Evolutionary conservation across 441 rosid genomes (phyloP).

Genomic region (Arabidopsis hybrid): DNA sequence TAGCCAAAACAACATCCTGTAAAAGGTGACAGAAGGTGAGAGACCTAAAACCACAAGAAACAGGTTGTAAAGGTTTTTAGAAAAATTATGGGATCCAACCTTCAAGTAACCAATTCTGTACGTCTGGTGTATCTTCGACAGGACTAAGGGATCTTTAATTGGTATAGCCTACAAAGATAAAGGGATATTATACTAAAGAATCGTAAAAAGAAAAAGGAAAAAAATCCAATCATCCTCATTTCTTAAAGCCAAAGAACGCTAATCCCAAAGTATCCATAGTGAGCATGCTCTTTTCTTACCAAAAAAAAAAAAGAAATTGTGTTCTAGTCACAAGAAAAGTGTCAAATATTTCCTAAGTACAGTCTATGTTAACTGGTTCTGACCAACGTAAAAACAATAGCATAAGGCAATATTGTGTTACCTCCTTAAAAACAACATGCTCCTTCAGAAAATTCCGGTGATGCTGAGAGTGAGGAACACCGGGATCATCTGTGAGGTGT

Average conservation of each 20-base stretch:
- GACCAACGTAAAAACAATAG: constrained; percentile 26
- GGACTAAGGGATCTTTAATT: constrained; percentile 78
- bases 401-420: constrained; percentile 46
- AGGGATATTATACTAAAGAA: constrained; percentile 34
- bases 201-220: not conserved
- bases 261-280: constrained; percentile 6
- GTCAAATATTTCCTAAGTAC: not conserved
- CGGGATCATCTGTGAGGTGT: constrained; percentile 85
- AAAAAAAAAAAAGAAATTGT: not conserved
- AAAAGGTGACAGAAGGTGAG: constrained; percentile 49
- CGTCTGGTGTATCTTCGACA: constrained; percentile 98
- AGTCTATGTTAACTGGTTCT: constrained; percentile 13
- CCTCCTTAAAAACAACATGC: constrained; percentile 97
- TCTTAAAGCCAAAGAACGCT: constrained; percentile 13
- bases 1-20: constrained; percentile 97
- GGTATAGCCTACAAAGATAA: constrained; percentile 77
- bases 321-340: constrained; percentile 12
- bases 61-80: not conserved
- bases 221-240: not conserved
- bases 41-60: constrained; percentile 35
- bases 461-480: constrained; percentile 75
- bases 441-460: constrained; percentile 90
- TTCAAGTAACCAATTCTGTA: constrained; percentile 96
- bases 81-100: constrained; percentile 56
- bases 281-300: constrained; percentile 13